A percentile compares a stretch with the other conserved stretches of the same genome.
Evolutionary conservation across 805 yeast species (phyloP).

Genomic region (Tetrapisispora iriomotensis): DNA sequence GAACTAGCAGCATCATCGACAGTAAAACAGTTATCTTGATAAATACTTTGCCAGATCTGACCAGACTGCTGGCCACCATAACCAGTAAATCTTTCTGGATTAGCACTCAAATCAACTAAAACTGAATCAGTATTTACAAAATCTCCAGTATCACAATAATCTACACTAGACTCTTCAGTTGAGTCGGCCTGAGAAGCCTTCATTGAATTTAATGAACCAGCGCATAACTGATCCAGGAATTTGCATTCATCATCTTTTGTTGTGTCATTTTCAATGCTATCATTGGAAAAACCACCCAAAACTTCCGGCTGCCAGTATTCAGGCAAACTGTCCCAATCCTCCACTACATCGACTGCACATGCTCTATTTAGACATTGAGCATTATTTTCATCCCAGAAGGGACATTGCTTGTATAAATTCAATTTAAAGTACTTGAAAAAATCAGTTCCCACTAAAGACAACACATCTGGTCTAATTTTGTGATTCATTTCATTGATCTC

Average conservation of each 20-base stretch:
- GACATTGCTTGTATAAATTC: conserved; percentile 74
- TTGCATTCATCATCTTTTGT: conserved; percentile 27
- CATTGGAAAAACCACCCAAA: conserved; percentile 35
- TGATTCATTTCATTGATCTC: conserved; percentile 45
- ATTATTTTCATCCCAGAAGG: conserved; percentile 68
- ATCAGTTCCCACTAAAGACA: conserved; percentile 54
- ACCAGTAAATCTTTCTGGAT: conserved; percentile 95
- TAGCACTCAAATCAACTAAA: conserved; percentile 73
- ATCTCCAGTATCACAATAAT: conserved; percentile 60
- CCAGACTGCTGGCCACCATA: conserved; percentile 88
- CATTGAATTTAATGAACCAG: conserved; percentile 14
- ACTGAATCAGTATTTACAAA: conserved; percentile 59
- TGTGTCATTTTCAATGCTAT: conserved; percentile 18
- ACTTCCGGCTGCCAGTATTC: conserved; percentile 67
- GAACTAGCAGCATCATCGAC: conserved; percentile 45
- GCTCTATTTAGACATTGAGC: conserved; percentile 81
- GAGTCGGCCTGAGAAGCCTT: conserved; percentile 7
- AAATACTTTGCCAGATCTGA: conserved; percentile 88
- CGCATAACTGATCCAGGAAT: conserved; percentile 32
- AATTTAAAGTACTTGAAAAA: conserved; percentile 84
- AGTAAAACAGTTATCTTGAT: conserved; percentile 77
- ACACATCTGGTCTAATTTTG: conserved; percentile 46
- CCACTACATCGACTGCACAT: conserved; percentile 82
- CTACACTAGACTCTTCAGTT: conserved; percentile 33
- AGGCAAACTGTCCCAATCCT: conserved; percentile 60